Conservation (phyloP, 73 alveolate species). For the Stentor roeselii region DNA sequence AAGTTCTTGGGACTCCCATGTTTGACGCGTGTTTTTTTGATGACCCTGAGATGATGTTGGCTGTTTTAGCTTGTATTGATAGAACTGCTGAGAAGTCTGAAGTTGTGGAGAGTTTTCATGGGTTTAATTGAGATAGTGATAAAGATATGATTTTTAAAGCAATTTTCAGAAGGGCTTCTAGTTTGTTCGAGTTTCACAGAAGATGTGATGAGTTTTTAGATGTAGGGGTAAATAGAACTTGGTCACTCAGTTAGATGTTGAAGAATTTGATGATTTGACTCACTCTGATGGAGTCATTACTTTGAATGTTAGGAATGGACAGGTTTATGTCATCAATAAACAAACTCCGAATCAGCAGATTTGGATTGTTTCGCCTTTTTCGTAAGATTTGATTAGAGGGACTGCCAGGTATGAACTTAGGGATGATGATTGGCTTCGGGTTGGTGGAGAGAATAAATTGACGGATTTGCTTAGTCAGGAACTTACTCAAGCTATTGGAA, state of each 20-base stretch:
- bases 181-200: too few relatives aligned
- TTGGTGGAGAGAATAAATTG: background rate
- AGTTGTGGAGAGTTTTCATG: too few relatives aligned
- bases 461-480: background rate
- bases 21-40: background rate
- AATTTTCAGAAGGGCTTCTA: too few relatives aligned
- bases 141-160: too few relatives aligned
- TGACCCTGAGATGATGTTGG: too few relatives aligned
- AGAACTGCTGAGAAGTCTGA: too few relatives aligned
- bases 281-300: constrained; percentile 16
- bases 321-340: background rate
- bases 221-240: background rate
- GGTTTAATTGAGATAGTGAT: too few relatives aligned
- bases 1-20: constrained; percentile 22
- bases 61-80: too few relatives aligned
- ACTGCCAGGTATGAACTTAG: background rate
- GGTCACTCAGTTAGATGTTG: background rate
- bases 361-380: background rate
- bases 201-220: background rate
- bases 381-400: background rate
- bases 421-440: background rate
- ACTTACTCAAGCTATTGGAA: background rate
- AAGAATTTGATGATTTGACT: background rate
- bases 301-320: background rate
- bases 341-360: constrained; percentile 7